Percentiles rank a stretch among this genome's conserved stretches.
Evolutionary conservation across 805 yeast species (phyloP).

Genomic region (Yamadazyma akitaensis): DNA sequence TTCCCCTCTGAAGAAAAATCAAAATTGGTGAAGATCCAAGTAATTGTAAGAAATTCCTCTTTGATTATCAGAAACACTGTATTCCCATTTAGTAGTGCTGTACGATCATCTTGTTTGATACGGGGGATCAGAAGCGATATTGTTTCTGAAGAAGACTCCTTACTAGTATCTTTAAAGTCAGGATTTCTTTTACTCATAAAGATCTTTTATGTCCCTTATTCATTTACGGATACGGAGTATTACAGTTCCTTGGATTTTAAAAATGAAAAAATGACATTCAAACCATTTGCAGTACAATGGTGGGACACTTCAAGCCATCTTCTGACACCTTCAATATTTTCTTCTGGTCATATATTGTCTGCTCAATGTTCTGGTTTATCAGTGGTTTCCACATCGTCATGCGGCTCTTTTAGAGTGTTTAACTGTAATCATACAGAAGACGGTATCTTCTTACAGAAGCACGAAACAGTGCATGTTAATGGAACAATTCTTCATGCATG

Average conservation of each 20-base stretch:
- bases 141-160: conserved; percentile 32
- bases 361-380: conserved; percentile 40
- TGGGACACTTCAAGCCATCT: conserved; percentile 32
- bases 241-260: conserved; percentile 10
- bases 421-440: conserved; percentile 31
- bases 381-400: conserved; percentile 35
- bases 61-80: conserved; percentile 28
- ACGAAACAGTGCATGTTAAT: conserved; percentile 38
- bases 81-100: conserved; percentile 28
- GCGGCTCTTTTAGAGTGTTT: conserved; percentile 36
- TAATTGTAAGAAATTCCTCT: conserved; percentile 32
- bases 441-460: conserved; percentile 37
- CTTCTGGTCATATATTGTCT: conserved; percentile 26
- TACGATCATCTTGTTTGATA: conserved; percentile 30
- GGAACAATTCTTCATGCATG: conserved; percentile 43
- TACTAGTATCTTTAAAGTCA: conserved; percentile 37
- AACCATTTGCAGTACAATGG: conserved; percentile 51
- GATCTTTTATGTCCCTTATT: conserved; percentile 34
- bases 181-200: conserved; percentile 40
- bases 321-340: conserved; percentile 15
- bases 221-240: conserved; percentile 23
- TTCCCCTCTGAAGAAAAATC: background rate
- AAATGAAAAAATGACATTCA: conserved; percentile 20
- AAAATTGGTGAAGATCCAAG: conserved; percentile 15
- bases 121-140: conserved; percentile 18